Evolutionary conservation across 129 eudicot genomes (phyloP), one percentile per base, ranked within the genome.

Genomic region (Ambrosia artemisiifolia): DNA sequence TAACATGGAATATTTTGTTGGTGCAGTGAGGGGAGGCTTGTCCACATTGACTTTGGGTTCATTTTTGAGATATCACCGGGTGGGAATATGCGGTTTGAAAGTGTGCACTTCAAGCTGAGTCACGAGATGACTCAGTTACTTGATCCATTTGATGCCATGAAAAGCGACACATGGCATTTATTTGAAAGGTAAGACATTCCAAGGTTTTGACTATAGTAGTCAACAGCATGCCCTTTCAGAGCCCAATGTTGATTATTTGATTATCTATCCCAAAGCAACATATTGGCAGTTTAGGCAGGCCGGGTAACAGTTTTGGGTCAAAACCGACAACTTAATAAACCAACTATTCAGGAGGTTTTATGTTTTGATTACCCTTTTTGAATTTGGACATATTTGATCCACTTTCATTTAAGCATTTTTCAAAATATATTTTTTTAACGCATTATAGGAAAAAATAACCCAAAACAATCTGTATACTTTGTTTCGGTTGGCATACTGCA

Each of bases 41-140:
- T 95, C 63, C 99, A 95, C 77, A 90, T 90, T 79, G 99, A 90
- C 84, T 95, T 95, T 78, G 99, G 99, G 71, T 95, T 95, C 84
- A 95, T 95, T 59, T 77, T 95, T 57, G 99, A 95, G 85, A 95
- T 86, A 50, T 95, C 99, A 42, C 99, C 99, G n/a, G 99, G 99
- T 20, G 89, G 89, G 36, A 95, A 95, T 63, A 90, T 95, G 99
- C 93, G 99, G 71, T 95, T 95, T 71, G 99, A 95, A 79, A 95
- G 91, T 78, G 99, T 97, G 59, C 97, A 95, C 81, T 95, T 95
- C 72, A 95, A 95, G 82, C 84, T 95, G 71, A 95, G 99, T 71
- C 99, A 95, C 36, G 97, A 95, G 77, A 95, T 95, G 99, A 95
- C 99, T 65, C 99, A 95, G 81, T 82, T 95, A 69, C 95, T 95